phyloP scores from a whole-genome alignment of 2,329 filamentous ascomycete species.

The Lasiodiplodia sp. region DNA sequence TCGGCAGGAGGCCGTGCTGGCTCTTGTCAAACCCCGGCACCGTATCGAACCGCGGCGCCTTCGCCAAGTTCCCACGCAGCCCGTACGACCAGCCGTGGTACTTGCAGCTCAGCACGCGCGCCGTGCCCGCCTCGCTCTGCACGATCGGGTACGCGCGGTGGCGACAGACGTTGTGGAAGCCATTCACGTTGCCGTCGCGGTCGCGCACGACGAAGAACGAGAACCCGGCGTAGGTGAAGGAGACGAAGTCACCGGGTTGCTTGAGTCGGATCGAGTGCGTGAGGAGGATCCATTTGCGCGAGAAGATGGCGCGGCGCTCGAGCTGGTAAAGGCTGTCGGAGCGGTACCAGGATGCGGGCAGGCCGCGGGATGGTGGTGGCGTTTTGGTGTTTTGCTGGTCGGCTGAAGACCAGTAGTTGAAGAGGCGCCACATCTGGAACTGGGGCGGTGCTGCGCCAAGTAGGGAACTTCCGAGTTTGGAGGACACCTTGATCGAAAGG shows the following conservation, averaged over 20 bases:
- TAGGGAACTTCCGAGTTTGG: background rate
- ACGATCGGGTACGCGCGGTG: conserved; percentile 49
- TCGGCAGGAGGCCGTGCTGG: conserved; percentile 46
- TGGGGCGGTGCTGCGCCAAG: background rate
- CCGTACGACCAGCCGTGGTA: conserved; percentile 55
- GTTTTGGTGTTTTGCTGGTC: conserved; percentile 27
- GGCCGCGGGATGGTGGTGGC: conserved; percentile 46
- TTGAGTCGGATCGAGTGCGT: conserved; percentile 61
- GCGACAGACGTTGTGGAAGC: conserved; percentile 53
- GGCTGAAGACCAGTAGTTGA: background rate
- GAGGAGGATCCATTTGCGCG: conserved; percentile 63
- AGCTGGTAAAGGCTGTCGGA: conserved; percentile 64
- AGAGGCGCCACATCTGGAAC: background rate
- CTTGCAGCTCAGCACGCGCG: conserved; percentile 48
- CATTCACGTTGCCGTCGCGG: conserved; percentile 29
- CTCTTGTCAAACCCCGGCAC: conserved; percentile 50
- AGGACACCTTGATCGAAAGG: background rate
- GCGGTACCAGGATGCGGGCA: conserved; percentile 62
- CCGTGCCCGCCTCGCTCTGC: conserved; percentile 40
- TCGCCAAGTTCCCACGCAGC: conserved; percentile 47
- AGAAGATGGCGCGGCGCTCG: conserved; percentile 65
- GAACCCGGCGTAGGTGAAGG: conserved; percentile 63
- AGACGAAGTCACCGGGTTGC: conserved; percentile 64
- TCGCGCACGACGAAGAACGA: conserved; percentile 41
- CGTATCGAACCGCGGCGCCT: conserved; percentile 52